These are phyloP conservation scores for Cladorrhinum samala DNA, from an alignment of 495 filamentous ascomycete species.

Conservation along the genomic window DNA sequence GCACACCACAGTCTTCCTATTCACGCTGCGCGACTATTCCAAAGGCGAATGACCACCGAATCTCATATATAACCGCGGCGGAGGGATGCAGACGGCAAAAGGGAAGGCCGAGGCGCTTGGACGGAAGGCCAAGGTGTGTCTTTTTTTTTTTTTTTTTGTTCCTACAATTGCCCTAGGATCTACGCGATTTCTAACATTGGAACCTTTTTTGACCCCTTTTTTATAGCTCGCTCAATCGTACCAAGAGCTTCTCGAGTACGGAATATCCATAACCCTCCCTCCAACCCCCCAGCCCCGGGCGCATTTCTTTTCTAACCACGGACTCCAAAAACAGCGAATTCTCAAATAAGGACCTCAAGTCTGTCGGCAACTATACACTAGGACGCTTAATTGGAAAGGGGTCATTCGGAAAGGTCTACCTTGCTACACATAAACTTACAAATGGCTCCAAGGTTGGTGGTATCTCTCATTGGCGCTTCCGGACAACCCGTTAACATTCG, in stretches of 20 bases:
- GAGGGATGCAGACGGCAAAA: conserved; percentile 56
- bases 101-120: conserved; percentile 82
- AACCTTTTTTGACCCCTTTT: neutral
- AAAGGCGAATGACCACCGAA: conserved; percentile 23
- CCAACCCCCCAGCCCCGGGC: conserved; percentile 20
- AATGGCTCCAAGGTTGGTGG: conserved; percentile 89
- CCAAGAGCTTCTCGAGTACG: conserved; percentile 90
- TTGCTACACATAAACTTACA: conserved; percentile 93
- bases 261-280: neutral
- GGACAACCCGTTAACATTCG: conserved; percentile 1
- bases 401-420: conserved; percentile 96
- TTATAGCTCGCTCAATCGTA: conserved; percentile 90
- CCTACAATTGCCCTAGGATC: conserved; percentile 1
- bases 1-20: neutral
- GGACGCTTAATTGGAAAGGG: conserved; percentile 93
- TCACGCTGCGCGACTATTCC: neutral
- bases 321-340: too few species aligned
- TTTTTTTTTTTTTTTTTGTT: conserved; percentile 6
- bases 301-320: too few species aligned
- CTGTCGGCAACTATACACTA: conserved; percentile 89
- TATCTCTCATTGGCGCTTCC: neutral
- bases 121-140: conserved; percentile 84
- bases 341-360: conserved; percentile 80
- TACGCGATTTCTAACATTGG: conserved; percentile 21
- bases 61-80: conserved; percentile 14